These are phyloP conservation scores for Dichotomopilus funicola DNA, from an alignment of 2,329 filamentous ascomycete genomes.

Conservation along the genomic window DNA sequence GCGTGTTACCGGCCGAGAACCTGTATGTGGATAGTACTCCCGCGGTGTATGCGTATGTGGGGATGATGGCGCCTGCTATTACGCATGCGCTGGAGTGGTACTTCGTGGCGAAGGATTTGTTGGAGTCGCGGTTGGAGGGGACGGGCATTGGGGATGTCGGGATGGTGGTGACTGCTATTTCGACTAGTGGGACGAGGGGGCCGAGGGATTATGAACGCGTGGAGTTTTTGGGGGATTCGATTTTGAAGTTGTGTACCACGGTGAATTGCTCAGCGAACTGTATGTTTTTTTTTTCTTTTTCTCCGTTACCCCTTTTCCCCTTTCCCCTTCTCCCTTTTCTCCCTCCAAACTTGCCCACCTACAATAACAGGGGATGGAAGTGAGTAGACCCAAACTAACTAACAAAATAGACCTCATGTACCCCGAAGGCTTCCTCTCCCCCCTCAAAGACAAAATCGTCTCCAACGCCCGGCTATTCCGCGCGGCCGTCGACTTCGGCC, in stretches of 20 bases:
- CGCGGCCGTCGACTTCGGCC: slow-evolving; percentile 54
- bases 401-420: slow-evolving; percentile 52
- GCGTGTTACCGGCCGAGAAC: slow-evolving; percentile 40
- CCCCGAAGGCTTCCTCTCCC: slow-evolving; percentile 71
- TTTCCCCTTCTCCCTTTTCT: background rate
- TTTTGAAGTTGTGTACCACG: slow-evolving; percentile 69
- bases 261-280: slow-evolving; percentile 54
- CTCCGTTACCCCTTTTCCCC: too few relatives aligned
- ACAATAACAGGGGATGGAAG: background rate
- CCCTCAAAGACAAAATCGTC: slow-evolving; percentile 62
- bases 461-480: slow-evolving; percentile 67
- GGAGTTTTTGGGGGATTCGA: slow-evolving; percentile 79
- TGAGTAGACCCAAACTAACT: too few relatives aligned
- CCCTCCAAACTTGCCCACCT: too few relatives aligned
- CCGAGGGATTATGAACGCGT: slow-evolving; percentile 69
- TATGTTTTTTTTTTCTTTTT: slow-evolving; percentile 30
- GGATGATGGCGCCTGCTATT: slow-evolving; percentile 65
- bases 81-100: slow-evolving; percentile 61
- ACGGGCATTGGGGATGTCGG: slow-evolving; percentile 48
- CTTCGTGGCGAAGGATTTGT: slow-evolving; percentile 56
- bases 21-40: slow-evolving; percentile 46
- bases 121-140: slow-evolving; percentile 44
- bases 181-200: slow-evolving; percentile 53
- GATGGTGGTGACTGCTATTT: slow-evolving; percentile 63
- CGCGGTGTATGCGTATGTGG: slow-evolving; percentile 41